Percentiles rank a stretch among this genome's conserved stretches.
phyloP scores from a whole-genome alignment of 2,329 filamentous ascomycete species.

The Grosmannia penicillata region DNA sequence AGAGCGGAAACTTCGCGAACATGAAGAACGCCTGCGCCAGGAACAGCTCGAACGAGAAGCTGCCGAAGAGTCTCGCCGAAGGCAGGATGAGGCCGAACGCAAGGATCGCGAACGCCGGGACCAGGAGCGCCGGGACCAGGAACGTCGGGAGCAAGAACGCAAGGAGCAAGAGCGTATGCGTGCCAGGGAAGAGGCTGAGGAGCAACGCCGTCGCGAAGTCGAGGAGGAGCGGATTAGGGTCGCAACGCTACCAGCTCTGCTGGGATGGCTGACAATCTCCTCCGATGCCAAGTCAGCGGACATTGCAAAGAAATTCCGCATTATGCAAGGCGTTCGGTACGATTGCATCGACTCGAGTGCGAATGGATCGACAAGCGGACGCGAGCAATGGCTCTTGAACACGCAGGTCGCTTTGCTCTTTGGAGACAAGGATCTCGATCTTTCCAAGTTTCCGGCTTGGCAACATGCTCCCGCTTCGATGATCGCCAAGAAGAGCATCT shows the following conservation, averaged over 20 bases:
- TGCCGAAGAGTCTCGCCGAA: conserved; percentile 31
- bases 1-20: conserved; percentile 21
- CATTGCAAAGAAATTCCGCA: conserved; percentile 38
- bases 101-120: conserved; percentile 22
- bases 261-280: conserved; percentile 44
- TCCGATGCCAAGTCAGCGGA: conserved; percentile 34
- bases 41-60: conserved; percentile 32
- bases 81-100: conserved; percentile 36
- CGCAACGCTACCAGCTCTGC: conserved; percentile 41
- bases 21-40: conserved; percentile 28
- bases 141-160: conserved; percentile 24
- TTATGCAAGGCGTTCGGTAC: conserved; percentile 45
- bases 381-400: conserved; percentile 53
- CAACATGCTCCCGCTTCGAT: conserved; percentile 35
- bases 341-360: conserved; percentile 43
- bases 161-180: too few species aligned
- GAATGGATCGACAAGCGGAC: conserved; percentile 38
- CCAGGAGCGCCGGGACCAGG: conserved; percentile 27
- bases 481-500: conserved; percentile 43
- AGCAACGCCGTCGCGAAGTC: conserved; percentile 26
- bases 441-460: conserved; percentile 47
- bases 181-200: conserved; percentile 31
- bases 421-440: conserved; percentile 46
- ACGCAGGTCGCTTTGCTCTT: conserved; percentile 48
- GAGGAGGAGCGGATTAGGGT: conserved; percentile 40